Evolutionary conservation across 2,329 filamentous ascomycete genomes (phyloP), one percentile per base, ranked within the genome.

Genomic region (Apiospora sp.): DNA sequence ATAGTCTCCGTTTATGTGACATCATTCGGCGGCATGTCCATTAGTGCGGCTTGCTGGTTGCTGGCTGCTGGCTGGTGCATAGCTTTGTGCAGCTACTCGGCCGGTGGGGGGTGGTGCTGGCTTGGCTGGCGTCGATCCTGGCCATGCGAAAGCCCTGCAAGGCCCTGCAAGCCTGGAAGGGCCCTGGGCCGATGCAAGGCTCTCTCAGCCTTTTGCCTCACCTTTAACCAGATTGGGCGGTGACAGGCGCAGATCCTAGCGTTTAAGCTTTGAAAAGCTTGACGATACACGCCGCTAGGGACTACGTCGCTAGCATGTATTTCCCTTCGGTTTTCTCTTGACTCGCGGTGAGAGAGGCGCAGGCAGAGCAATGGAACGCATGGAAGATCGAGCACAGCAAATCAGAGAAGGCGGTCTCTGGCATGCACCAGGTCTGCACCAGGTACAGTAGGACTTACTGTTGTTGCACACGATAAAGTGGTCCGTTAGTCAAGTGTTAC

Each of bases 1-100:
- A 67, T 37, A 34, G 67, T 67, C 71, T 73, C 70, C 72, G 70
- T 72, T 61, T 54, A 71, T 64, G 61, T 73, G 72, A 73, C 72
- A 73, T 73, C 72, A 73, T 73, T 68, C 67, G 68, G 48, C 24
- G 30, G 58, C 58, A 41, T 64, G 58, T 64, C 34, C 58, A 64
- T 64, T 64, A 64, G 58, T 37, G 54, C n/a, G n/a, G n/a, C n/a
- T n/a, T n/a, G n/a, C n/a, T 22, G 54, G 14, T 10, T 22, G n/a
- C 27, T 58, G 27, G 51, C 16, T 22, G 7, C 16, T 22, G 44
- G 44, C 44, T 41, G 37, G 37, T 41, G 37, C 10, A 10, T 10
- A 41, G 37, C 37, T 41, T 41, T 41, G 37, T 41, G 37, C 37
- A 41, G 7, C 37, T 41, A 34, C 51, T 58, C 54, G 58, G 58